A percentile compares a stretch with the other conserved stretches of the same genome.
Evolutionary conservation across 2,329 filamentous ascomycete genomes (phyloP).

Genomic region (Neophaeococcomyces mojaviensis): DNA sequence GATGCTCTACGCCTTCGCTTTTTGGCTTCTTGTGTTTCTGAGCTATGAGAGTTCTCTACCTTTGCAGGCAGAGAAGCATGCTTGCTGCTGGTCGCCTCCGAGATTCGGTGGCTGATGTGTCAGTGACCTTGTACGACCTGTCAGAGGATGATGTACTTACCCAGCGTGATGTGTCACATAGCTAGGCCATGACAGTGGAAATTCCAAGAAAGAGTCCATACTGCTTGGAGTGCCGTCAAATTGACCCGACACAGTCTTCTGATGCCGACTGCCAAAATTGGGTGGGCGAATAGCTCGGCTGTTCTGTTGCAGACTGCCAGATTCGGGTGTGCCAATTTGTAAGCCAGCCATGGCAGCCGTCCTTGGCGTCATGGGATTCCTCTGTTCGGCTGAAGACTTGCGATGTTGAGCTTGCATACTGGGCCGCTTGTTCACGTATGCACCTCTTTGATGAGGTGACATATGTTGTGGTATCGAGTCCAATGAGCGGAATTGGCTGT

Average conservation of each 20-base stretch:
- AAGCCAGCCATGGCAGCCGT: constrained; percentile 68
- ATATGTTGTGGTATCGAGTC: constrained; percentile 35
- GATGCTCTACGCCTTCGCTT: constrained; percentile 83
- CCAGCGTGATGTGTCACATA: constrained; percentile 55
- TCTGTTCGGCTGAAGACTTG: constrained; percentile 62
- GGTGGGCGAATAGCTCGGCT: constrained; percentile 66
- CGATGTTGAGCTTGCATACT: constrained; percentile 60
- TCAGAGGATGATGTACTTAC: constrained; percentile 2
- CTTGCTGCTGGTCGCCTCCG: constrained; percentile 76
- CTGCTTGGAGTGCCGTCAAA: constrained; percentile 85
- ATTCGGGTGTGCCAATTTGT: constrained; percentile 64
- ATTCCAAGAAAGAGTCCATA: constrained; percentile 77
- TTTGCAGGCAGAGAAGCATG: constrained; percentile 86
- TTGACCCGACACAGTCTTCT: constrained; percentile 78
- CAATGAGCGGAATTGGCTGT: constrained; percentile 63
- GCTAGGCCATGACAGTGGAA: constrained; percentile 74
- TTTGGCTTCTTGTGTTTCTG: constrained; percentile 67
- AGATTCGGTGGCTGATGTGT: constrained; percentile 49
- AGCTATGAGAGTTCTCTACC: constrained; percentile 50
- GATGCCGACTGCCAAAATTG: constrained; percentile 54
- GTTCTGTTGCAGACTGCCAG: constrained; percentile 58
- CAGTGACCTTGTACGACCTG: too few relatives aligned
- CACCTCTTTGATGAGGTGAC: constrained; percentile 23
- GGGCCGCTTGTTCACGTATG: constrained; percentile 54
- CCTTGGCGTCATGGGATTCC: constrained; percentile 79